Percentiles rank a stretch among this genome's conserved stretches.
Evolutionary conservation across 768 basidiomycete genomes (phyloP).

Genomic region (Russula emetica): DNA sequence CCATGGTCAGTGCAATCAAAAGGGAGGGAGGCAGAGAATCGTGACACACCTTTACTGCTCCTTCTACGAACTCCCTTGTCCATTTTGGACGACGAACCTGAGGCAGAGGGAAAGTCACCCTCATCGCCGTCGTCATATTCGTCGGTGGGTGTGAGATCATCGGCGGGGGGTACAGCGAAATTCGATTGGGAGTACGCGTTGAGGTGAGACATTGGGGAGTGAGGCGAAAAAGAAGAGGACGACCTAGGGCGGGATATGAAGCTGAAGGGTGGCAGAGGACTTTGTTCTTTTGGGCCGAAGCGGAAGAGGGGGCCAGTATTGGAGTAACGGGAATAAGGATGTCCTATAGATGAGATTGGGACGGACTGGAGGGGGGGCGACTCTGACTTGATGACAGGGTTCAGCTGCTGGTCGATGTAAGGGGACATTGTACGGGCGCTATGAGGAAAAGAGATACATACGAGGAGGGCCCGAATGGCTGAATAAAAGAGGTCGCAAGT

Average conservation of each 20-base stretch:
- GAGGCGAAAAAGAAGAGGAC: constrained; percentile 25
- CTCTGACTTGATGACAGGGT: constrained; percentile 25
- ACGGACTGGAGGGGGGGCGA: constrained; percentile 20
- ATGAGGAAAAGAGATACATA: not conserved
- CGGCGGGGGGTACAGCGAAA: constrained; percentile 18
- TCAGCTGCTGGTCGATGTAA: not conserved
- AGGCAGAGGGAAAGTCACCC: constrained; percentile 41
- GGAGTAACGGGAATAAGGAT: not conserved
- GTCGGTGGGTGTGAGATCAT: constrained; percentile 47
- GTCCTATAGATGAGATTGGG: constrained; percentile 10
- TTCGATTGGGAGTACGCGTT: constrained; percentile 21
- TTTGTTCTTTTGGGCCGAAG: constrained; percentile 32
- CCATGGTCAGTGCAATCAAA: not conserved
- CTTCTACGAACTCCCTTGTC: constrained; percentile 61
- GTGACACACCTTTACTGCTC: constrained; percentile 64
- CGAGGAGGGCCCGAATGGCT: not conserved
- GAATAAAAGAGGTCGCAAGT: constrained; percentile 21
- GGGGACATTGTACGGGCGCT: constrained; percentile 3
- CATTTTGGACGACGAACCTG: constrained; percentile 27
- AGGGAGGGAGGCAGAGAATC: not conserved
- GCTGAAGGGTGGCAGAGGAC: constrained; percentile 26
- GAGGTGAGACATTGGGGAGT: not conserved
- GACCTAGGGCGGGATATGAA: constrained; percentile 28
- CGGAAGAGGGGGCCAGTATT: constrained; percentile 26
- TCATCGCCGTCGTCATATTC: constrained; percentile 62